These are phyloP conservation scores for Penicillium glabrum DNA, from an alignment of 2,329 filamentous ascomycete genomes.

Conservation along the genomic window DNA sequence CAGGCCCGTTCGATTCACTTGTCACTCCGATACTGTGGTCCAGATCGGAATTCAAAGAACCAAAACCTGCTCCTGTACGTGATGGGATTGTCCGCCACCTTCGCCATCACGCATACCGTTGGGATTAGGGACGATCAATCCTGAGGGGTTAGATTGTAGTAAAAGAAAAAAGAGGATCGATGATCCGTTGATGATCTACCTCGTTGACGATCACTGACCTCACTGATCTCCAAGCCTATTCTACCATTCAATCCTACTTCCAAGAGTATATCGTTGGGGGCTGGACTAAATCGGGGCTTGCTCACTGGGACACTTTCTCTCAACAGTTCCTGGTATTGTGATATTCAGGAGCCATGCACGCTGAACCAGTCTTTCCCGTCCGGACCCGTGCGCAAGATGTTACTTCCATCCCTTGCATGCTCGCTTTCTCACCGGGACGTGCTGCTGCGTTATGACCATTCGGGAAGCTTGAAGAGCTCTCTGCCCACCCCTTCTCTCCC, in stretches of 20 bases:
- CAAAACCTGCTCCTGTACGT: slow-evolving; percentile 12
- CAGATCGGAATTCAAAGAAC: slow-evolving; percentile 18
- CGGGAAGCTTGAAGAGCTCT: slow-evolving; percentile 7
- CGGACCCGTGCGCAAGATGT: slow-evolving; percentile 15
- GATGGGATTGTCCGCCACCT: slow-evolving; percentile 19
- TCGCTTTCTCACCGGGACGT: slow-evolving; percentile 5
- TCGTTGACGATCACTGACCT: background rate
- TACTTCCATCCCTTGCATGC: slow-evolving; percentile 19
- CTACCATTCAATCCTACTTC: background rate
- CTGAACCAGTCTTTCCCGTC: background rate
- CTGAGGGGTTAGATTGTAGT: background rate
- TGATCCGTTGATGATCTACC: background rate
- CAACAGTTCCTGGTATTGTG: background rate
- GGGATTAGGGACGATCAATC: background rate
- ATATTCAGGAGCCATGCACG: slow-evolving; percentile 9
- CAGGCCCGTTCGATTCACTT: slow-evolving; percentile 4
- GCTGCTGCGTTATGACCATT: slow-evolving; percentile 6
- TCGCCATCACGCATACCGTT: slow-evolving; percentile 16
- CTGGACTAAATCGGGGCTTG: background rate
- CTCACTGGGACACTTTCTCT: background rate
- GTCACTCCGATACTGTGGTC: slow-evolving; percentile 16
- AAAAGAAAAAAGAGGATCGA: background rate
- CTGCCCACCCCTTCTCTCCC: background rate
- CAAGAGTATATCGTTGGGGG: background rate
- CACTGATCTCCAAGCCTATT: background rate